Evolutionary conservation across 2,329 filamentous ascomycete genomes (phyloP).

Genomic region (Zasmidium angulare): DNA sequence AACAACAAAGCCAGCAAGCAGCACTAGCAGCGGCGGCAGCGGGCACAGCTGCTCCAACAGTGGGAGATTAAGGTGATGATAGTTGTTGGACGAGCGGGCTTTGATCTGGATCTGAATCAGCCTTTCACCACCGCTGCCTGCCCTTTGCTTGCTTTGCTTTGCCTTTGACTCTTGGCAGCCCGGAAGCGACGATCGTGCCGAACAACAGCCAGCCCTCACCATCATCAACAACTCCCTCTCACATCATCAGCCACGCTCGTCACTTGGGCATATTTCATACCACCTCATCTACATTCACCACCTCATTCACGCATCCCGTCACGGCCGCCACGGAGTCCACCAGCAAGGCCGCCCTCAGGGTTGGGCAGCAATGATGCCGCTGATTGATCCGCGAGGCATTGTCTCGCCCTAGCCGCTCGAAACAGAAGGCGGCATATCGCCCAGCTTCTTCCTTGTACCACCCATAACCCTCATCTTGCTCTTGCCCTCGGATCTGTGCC

Average conservation of each 20-base stretch:
- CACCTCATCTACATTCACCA: neutral
- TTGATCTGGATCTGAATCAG: neutral
- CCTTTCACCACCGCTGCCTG: neutral
- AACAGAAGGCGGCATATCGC: neutral
- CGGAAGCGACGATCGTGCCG: neutral
- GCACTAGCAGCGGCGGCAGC: too few relatives aligned
- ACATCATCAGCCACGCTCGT: neutral
- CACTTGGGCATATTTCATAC: neutral
- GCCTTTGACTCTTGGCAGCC: neutral
- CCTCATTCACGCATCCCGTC: neutral
- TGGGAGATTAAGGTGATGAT: too few relatives aligned
- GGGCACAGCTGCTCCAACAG: too few relatives aligned
- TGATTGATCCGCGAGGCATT: neutral
- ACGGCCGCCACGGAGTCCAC: neutral
- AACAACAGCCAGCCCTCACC: neutral
- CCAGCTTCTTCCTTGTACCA: constrained; percentile 3
- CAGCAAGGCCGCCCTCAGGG: neutral
- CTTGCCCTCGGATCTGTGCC: too few relatives aligned
- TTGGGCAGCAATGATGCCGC: neutral
- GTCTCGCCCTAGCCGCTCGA: neutral
- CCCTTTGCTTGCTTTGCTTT: neutral
- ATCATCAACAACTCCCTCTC: neutral
- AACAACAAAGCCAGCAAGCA: too few relatives aligned
- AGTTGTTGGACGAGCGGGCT: too few relatives aligned
- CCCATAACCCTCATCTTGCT: neutral